Evolutionary conservation across 2,329 filamentous ascomycete species (phyloP).

Genomic region (Akanthomyces uredinophilus): DNA sequence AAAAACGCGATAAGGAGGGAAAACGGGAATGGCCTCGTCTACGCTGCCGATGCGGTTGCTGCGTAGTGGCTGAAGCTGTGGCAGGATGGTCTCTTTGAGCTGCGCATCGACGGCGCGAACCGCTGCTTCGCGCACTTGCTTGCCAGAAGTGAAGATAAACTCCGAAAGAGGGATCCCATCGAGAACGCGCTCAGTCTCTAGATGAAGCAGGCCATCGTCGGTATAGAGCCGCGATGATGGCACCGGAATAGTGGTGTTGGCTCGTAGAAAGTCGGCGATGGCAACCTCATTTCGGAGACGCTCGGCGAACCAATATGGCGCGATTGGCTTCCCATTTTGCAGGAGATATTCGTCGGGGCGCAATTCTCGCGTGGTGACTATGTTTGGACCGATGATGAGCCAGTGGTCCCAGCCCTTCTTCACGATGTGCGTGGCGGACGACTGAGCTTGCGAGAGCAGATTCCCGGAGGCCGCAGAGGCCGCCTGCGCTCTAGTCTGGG

Average conservation of each 20-base stretch:
- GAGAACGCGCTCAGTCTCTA: not conserved
- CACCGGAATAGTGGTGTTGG: not conserved
- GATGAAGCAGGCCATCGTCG: not conserved
- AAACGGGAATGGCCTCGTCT: not conserved
- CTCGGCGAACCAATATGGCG: conserved; percentile 1
- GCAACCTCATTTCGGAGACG: not conserved
- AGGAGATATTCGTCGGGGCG: not conserved
- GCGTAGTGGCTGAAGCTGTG: not conserved
- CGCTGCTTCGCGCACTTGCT: not conserved
- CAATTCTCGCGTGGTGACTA: not conserved
- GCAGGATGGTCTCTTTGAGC: not conserved
- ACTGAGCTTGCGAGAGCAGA: not conserved
- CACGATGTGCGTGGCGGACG: conserved; percentile 35
- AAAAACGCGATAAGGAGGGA: not conserved
- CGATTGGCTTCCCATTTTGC: not conserved
- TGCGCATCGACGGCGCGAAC: not conserved
- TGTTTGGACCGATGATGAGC: not conserved
- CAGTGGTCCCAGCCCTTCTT: conserved; percentile 42
- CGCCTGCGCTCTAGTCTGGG: not conserved
- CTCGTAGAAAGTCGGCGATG: not conserved
- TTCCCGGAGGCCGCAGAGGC: not conserved
- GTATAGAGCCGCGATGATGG: not conserved
- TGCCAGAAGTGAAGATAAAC: not conserved
- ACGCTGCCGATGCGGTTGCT: conserved; percentile 1
- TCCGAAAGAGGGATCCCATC: not conserved